phyloP scores from a whole-genome alignment of 2,329 filamentous ascomycete genomes.

The Lachnellula hyalina region DNA sequence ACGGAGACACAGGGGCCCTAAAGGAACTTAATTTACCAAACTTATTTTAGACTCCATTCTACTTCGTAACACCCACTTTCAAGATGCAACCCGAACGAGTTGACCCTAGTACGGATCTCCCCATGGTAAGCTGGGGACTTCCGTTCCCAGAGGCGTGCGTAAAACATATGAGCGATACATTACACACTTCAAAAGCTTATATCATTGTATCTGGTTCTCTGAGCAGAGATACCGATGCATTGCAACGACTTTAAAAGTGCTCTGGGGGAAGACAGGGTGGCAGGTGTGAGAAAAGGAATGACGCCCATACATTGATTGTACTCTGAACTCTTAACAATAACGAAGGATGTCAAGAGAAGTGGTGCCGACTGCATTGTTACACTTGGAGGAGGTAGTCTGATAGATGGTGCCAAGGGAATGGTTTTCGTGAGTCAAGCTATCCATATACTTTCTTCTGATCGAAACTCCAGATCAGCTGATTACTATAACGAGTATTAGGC shows the following conservation, averaged over 20 bases:
- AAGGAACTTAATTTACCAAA: not conserved
- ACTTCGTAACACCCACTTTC: not conserved
- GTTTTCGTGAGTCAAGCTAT: slow-evolving; percentile 7
- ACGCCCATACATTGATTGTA: slow-evolving; percentile 22
- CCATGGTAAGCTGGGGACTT: not conserved
- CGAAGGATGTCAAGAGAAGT: slow-evolving; percentile 1
- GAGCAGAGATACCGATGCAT: slow-evolving; percentile 25
- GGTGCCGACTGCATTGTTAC: slow-evolving; percentile 35
- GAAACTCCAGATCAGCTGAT: not conserved
- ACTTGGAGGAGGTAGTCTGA: slow-evolving; percentile 25
- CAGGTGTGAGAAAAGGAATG: slow-evolving; percentile 24
- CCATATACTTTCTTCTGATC: not conserved
- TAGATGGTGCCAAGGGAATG: slow-evolving; percentile 24
- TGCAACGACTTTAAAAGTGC: slow-evolving; percentile 20
- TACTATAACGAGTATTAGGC: slow-evolving; percentile 19
- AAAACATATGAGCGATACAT: not conserved
- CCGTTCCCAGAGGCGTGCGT: not conserved
- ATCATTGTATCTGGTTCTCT: slow-evolving; percentile 26
- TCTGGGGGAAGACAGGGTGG: slow-evolving; percentile 20
- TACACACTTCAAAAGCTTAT: not conserved
- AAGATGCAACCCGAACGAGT: not conserved
- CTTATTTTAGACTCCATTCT: not conserved
- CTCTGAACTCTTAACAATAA: slow-evolving; percentile 23
- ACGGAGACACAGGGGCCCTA: not conserved
- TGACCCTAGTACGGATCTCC: not conserved